Conservation (phyloP, 225 moss, liverwort and hornwort genomes). For the Physcomitrellopsis africana region DNA sequence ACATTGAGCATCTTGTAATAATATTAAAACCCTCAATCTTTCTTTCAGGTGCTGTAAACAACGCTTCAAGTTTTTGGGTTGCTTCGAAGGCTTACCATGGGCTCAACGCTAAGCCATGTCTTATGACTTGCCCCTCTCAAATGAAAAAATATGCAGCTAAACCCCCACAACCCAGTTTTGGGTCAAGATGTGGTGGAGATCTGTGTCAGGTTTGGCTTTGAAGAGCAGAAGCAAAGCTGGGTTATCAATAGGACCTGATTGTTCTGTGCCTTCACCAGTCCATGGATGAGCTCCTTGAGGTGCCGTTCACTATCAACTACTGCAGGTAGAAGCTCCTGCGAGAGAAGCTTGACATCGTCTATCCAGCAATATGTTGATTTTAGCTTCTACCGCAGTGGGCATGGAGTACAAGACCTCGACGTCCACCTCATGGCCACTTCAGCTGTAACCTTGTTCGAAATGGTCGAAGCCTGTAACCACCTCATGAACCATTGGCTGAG, state of each 20-base stretch:
- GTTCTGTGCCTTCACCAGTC: background rate
- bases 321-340: no score
- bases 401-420: background rate
- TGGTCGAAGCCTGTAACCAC: background rate
- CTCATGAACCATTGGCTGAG: slow-evolving; percentile 7
- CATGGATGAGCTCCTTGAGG: background rate
- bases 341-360: background rate
- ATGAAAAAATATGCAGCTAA: slow-evolving; percentile 13
- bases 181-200: background rate
- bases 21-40: no score
- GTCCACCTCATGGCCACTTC: background rate
- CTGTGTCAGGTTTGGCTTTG: background rate
- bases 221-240: background rate
- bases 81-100: no score
- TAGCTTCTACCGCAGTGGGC: background rate
- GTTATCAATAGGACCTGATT: no score
- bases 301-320: background rate
- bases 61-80: no score
- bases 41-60: no score
- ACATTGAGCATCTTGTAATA: no score
- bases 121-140: background rate
- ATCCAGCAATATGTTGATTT: background rate
- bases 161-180: slow-evolving; percentile 15
- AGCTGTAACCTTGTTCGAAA: background rate
- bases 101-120: no score